A percentile compares a stretch with the other conserved stretches of the same genome.
These are phyloP conservation scores for Thuja plicata DNA, from an alignment of 83 land plant species.

Conservation along the genomic window DNA sequence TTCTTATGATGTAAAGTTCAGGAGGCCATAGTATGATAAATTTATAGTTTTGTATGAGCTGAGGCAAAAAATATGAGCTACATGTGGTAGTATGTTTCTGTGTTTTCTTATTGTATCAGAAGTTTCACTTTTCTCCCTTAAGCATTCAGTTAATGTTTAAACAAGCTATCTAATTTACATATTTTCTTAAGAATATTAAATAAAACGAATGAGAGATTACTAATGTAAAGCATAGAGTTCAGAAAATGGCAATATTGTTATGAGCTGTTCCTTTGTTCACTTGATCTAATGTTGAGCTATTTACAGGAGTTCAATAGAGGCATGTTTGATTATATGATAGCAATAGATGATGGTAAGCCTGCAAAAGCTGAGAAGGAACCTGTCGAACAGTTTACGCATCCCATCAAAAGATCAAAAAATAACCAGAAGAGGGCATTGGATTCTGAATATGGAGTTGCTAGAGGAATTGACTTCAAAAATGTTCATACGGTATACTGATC, in stretches of 20 bases:
- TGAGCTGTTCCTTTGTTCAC: not conserved
- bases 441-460: constrained; percentile 93
- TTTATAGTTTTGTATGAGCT: not conserved
- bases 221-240: not conserved
- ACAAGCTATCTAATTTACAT: not conserved
- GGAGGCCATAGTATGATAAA: not conserved
- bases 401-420: constrained; percentile 49
- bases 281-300: constrained; percentile 1
- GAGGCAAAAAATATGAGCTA: not conserved
- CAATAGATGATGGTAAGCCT: constrained; percentile 69
- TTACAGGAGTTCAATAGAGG: constrained; percentile 85
- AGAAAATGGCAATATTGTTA: not conserved
- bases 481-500: constrained; percentile 70
- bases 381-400: constrained; percentile 12
- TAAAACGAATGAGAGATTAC: not conserved
- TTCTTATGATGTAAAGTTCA: not conserved
- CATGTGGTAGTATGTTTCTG: not conserved
- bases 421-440: constrained; percentile 48
- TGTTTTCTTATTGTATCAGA: not conserved
- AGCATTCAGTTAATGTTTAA: not conserved
- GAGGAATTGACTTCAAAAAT: constrained; percentile 96
- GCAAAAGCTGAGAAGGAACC: constrained; percentile 33
- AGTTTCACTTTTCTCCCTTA: not conserved
- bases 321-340: constrained; percentile 87
- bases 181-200: not conserved